Evolutionary conservation across 768 basidiomycete species (phyloP), one percentile per base, ranked within the genome.

Genomic region (Jaapia argillacea): DNA sequence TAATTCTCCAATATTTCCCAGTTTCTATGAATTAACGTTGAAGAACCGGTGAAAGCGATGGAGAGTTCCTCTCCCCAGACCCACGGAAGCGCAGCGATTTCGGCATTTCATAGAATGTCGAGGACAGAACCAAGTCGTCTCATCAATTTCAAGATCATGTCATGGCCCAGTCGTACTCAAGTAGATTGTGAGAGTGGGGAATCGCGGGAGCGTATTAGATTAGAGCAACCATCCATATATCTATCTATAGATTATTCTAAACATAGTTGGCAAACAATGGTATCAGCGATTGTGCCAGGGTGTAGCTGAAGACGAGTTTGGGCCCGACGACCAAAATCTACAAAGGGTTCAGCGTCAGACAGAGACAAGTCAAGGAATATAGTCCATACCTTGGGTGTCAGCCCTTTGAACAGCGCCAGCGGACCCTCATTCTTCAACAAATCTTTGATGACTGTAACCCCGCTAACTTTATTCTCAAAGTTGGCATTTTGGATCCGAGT

Each of bases 401-500:
- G 69, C 14, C 94, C 94, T 70, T 99, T 97, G 76, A 97, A 96
- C 65, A 97, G 85, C 14, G 87, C 91, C 0, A 65, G 58, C 1
- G 71, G 48, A 18, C 94, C 94, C 64, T 99, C 94, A 45, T 89
- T 79, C 60, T 78, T 81, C 53, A 98, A 59, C 46, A 98, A 72
- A 22, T 96, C 93, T 58, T 74, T 79, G 45, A 97, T 65, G 37
- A 97, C 86, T 1, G 79, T 80, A 49, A 84, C 48, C 3, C 94
- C 94, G 39, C 72, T 69, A 10, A 86, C 84, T 55, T 87, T 88
- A 42, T 69, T 72, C 62, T 91, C 88, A 58, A 97, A 99, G 70
- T 96, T 94, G 46, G 93, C 94, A 62, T 98, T 96, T 61, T 99
- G 94, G 48, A 99, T 96, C 22, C 93, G 87, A 16, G 93, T 92